Evolutionary conservation across 805 yeast species (phyloP).

Genomic region (Starmerella stellata): DNA sequence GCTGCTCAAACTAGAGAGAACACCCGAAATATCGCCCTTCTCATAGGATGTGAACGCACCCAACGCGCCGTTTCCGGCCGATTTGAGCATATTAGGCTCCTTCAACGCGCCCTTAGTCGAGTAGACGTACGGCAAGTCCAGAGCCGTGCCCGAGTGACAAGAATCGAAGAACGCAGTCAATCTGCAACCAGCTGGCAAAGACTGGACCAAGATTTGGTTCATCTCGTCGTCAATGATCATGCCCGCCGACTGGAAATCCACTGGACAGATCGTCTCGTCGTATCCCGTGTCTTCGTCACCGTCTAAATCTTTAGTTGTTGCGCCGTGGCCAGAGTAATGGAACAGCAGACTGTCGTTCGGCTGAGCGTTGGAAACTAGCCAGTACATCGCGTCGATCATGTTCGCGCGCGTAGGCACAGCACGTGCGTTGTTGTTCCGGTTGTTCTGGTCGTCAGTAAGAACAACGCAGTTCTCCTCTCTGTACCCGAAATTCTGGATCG

Average conservation of each 20-base stretch:
- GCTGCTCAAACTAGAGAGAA: slow-evolving; percentile 27
- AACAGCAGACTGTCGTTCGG: slow-evolving; percentile 65
- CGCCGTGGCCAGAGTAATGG: slow-evolving; percentile 82
- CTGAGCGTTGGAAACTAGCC: slow-evolving; percentile 57
- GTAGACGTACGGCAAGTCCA: slow-evolving; percentile 64
- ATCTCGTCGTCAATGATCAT: slow-evolving; percentile 55
- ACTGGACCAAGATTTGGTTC: slow-evolving; percentile 51
- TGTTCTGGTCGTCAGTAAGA: slow-evolving; percentile 24
- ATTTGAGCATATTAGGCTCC: slow-evolving; percentile 62
- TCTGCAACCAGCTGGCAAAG: slow-evolving; percentile 55
- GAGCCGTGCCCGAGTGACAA: slow-evolving; percentile 70
- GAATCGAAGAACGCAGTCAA: slow-evolving; percentile 68
- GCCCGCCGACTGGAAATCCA: slow-evolving; percentile 51
- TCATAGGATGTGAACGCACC: slow-evolving; percentile 42
- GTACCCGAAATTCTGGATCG: slow-evolving; percentile 26
- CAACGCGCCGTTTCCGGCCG: slow-evolving; percentile 50
- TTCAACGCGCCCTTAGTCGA: slow-evolving; percentile 70
- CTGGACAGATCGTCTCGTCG: slow-evolving; percentile 57
- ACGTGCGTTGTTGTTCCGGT: slow-evolving; percentile 24
- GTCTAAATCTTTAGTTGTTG: slow-evolving; percentile 46
- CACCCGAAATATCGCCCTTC: slow-evolving; percentile 33
- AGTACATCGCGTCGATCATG: slow-evolving; percentile 59
- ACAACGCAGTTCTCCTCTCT: slow-evolving; percentile 25
- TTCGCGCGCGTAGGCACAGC: slow-evolving; percentile 47
- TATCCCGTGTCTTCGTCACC: slow-evolving; percentile 63